These are phyloP conservation scores for Phytomonas francai DNA, from an alignment of 208 protist species.

Conservation along the genomic window DNA sequence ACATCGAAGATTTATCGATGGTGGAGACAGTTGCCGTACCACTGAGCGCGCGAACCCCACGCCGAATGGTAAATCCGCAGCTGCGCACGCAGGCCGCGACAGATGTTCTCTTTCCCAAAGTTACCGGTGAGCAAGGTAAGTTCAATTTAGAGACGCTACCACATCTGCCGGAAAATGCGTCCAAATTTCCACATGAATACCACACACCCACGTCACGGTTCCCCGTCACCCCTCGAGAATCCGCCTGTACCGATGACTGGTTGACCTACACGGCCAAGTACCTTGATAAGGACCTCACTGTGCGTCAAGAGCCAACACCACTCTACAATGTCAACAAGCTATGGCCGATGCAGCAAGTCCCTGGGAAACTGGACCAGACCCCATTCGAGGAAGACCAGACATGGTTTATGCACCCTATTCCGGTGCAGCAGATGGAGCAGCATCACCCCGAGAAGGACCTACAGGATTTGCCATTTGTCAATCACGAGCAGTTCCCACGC, in stretches of 20 bases:
- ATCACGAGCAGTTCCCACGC: constrained; percentile 86
- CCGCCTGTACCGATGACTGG: constrained; percentile 46
- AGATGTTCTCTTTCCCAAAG: constrained; percentile 51
- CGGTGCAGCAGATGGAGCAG: constrained; percentile 78
- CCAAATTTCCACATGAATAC: constrained; percentile 79
- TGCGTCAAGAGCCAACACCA: constrained; percentile 41
- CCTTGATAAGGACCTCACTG: constrained; percentile 69
- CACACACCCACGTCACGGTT: constrained; percentile 73
- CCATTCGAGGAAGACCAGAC: constrained; percentile 89
- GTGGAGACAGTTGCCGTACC: constrained; percentile 38
- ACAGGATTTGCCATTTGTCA: constrained; percentile 82
- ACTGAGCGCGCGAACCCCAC: constrained; percentile 22
- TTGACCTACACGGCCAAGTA: constrained; percentile 79
- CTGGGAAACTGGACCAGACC: constrained; percentile 80
- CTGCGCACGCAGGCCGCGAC: constrained; percentile 55
- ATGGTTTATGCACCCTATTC: constrained; percentile 80
- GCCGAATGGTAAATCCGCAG: constrained; percentile 63
- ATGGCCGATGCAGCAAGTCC: constrained; percentile 85
- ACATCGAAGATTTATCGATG: neutral
- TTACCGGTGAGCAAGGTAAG: constrained; percentile 41
- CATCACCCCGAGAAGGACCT: constrained; percentile 82
- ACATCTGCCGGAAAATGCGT: constrained; percentile 48
- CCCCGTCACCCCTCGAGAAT: constrained; percentile 51
- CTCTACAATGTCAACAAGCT: constrained; percentile 81
- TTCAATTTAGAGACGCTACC: constrained; percentile 26